phyloP scores from a whole-genome alignment of 2,329 filamentous ascomycete species.

The Xylariaceae sp. region DNA sequence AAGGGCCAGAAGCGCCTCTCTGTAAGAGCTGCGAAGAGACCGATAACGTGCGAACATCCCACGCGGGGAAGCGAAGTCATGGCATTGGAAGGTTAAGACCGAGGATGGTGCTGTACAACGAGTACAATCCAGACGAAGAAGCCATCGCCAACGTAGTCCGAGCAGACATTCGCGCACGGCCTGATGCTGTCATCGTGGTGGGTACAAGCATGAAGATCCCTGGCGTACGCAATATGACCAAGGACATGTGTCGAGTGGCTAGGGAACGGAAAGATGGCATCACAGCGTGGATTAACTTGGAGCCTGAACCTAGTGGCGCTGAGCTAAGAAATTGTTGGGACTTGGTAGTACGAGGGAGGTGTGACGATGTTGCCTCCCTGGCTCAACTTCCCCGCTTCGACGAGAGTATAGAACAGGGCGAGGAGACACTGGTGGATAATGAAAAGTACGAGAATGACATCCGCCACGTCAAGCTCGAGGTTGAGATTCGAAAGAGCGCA shows the following conservation, averaged over 20 bases:
- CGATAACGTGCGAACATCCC: slow-evolving; percentile 70
- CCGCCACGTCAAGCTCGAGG: slow-evolving; percentile 34
- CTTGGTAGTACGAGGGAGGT: slow-evolving; percentile 78
- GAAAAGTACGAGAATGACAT: slow-evolving; percentile 40
- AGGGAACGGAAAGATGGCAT: slow-evolving; percentile 77
- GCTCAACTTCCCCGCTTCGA: slow-evolving; percentile 61
- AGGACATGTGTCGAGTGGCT: slow-evolving; percentile 86
- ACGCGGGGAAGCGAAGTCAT: slow-evolving; percentile 84
- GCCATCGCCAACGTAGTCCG: slow-evolving; percentile 89
- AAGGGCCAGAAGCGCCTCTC: slow-evolving; percentile 76
- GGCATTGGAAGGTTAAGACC: slow-evolving; percentile 87
- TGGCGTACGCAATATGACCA: slow-evolving; percentile 82
- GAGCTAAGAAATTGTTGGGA: slow-evolving; percentile 95
- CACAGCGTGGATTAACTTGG: slow-evolving; percentile 91
- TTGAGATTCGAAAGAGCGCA: slow-evolving; percentile 34
- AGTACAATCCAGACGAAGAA: slow-evolving; percentile 93
- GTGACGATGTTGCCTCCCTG: slow-evolving; percentile 78
- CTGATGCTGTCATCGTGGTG: slow-evolving; percentile 90
- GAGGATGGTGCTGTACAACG: slow-evolving; percentile 95
- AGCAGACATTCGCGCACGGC: slow-evolving; percentile 77
- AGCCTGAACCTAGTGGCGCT: slow-evolving; percentile 73
- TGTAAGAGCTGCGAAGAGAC: slow-evolving; percentile 71
- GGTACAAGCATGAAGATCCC: slow-evolving; percentile 95
- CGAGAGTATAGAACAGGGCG: slow-evolving; percentile 45
- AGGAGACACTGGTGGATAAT: slow-evolving; percentile 40